Base-by-base conservation (phyloP, 257 asterid species). In the Gentiana straminea region DNA sequence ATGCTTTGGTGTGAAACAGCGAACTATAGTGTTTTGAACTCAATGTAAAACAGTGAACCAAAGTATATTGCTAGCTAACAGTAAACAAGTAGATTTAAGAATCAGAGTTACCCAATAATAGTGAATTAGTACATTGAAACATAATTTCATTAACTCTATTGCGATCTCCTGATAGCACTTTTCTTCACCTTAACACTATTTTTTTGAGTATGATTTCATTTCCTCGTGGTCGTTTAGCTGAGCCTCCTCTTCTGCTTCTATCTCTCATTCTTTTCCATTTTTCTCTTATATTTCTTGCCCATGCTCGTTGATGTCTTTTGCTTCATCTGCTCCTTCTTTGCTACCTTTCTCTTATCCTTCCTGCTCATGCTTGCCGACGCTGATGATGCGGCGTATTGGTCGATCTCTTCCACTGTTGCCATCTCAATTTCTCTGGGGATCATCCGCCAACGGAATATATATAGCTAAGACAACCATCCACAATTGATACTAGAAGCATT, bases 201-300 rank as follows among this genome's bases (percentile, higher is more conserved):
- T 86, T 84, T 91, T 83, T 87, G 68, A 91, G 94, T 65, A 87
- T 91, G 53, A 91, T 91, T 79, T 91, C 98, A 73, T 91, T 87
- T 36, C 95, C 98, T 70, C 81, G 3, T 87, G 94, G 58, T 91
- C 96, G 49, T 79, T 74, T 37, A 84, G 77, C 61, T 80, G 75
- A 52, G 84, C 75, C 71, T 83, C 93, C 74, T 81, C 91, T 68
- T 84, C 83, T 24, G 24, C 24, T 0, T 15, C 48, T 59, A 68
- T 11, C 88, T 93, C 54, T 67, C 86, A 68, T 68, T 60, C 81
- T 81, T 86, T 8, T 95, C 98, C 52, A 73, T 41, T 65, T 81
- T 96, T 76, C 71, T 81, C 82, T 74, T 79, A 48, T 78, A 88
- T 77, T 76, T 79, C 55, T 95, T 81, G 58, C 66, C 58, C 59